Percentiles rank a stretch among this genome's conserved stretches.
Conservation (phyloP, 352 stramenopile species). For the Blastocystis sp. region DNA sequence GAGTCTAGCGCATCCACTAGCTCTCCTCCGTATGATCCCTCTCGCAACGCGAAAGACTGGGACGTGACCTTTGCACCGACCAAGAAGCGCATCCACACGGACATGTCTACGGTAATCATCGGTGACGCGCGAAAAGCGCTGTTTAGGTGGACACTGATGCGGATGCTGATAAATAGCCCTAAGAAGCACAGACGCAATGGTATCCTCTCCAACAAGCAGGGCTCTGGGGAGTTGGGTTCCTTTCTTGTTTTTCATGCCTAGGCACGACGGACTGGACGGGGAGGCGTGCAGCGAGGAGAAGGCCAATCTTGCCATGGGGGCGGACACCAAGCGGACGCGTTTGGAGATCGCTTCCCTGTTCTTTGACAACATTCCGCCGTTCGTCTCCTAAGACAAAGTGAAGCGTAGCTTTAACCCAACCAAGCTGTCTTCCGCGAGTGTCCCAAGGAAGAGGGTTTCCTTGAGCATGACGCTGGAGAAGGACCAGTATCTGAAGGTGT, state of each 20-base stretch:
- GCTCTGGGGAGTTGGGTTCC: neutral
- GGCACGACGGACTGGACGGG: neutral
- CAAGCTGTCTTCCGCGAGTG: neutral
- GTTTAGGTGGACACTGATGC: neutral
- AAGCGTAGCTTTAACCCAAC: constrained; percentile 4
- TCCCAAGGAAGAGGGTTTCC: neutral
- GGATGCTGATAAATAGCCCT: neutral
- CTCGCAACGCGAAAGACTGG: neutral
- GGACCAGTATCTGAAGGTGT: constrained; percentile 34
- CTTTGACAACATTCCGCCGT: constrained; percentile 61
- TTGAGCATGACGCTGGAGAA: neutral
- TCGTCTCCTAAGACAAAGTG: neutral
- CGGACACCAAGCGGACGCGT: neutral
- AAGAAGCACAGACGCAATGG: constrained; percentile 19
- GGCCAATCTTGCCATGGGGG: neutral
- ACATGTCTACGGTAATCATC: constrained; percentile 42
- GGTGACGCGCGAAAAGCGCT: constrained; percentile 52
- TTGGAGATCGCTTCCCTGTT: constrained; percentile 24
- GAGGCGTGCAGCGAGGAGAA: constrained; percentile 6
- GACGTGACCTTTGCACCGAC: constrained; percentile 9
- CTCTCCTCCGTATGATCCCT: no score
- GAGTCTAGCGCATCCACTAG: no score
- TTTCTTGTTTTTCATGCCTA: neutral
- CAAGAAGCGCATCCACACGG: constrained; percentile 53
- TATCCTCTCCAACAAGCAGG: neutral